Evolutionary conservation across 2,329 filamentous ascomycete genomes (phyloP).

Genomic region (Aspergillus terreus): DNA sequence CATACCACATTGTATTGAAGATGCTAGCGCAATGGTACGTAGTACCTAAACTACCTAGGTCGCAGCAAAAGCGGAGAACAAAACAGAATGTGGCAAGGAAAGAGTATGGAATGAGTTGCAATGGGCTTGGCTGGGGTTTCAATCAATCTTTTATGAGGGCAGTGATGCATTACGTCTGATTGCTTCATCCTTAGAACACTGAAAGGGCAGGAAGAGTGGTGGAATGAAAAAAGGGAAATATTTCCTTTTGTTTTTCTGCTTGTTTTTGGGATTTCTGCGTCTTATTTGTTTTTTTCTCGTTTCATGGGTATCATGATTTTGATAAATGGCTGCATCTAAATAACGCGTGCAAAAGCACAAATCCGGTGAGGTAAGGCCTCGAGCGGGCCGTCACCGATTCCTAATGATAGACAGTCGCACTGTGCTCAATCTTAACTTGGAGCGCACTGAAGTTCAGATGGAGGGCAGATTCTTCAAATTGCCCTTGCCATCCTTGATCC

Average conservation of each 20-base stretch:
- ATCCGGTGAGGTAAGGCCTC: no score
- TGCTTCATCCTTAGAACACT: no score
- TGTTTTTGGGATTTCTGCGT: background rate
- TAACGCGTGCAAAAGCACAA: background rate
- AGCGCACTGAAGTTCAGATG: conserved; percentile 26
- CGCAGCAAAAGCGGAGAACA: background rate
- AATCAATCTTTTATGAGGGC: no score
- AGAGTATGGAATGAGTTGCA: background rate
- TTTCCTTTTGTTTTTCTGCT: conserved; percentile 1
- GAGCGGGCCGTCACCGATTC: no score
- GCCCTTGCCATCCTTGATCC: conserved; percentile 68
- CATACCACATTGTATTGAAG: no score
- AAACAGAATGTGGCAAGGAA: background rate
- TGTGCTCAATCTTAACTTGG: background rate
- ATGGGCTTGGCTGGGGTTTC: background rate
- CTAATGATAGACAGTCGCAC: no score
- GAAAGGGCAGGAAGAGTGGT: background rate
- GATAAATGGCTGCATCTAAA: background rate
- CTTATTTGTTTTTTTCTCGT: conserved; percentile 2
- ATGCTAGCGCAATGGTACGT: background rate
- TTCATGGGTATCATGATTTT: conserved; percentile 14
- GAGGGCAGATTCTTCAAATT: conserved; percentile 67
- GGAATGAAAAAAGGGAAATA: background rate
- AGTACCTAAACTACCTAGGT: background rate
- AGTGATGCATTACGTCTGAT: no score